phyloP scores from a whole-genome alignment of 1,284 basidiomycete genomes.

The Peniophora sp. region DNA sequence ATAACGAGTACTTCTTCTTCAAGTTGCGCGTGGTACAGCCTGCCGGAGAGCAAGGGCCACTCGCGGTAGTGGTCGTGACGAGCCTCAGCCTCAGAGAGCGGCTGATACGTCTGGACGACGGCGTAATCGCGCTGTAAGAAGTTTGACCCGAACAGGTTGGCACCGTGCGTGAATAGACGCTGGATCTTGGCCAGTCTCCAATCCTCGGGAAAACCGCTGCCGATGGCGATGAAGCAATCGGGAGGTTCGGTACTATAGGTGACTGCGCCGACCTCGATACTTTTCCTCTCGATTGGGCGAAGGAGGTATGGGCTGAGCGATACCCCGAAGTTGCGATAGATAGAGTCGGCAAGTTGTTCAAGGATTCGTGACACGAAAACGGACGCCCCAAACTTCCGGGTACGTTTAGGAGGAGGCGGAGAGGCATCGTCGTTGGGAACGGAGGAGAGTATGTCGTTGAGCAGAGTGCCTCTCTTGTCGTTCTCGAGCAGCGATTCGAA shows the following conservation, averaged over 20 bases:
- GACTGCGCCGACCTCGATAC: not conserved
- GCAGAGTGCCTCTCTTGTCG: constrained; percentile 1
- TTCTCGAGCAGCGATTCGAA: not conserved
- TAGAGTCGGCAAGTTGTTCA: not conserved
- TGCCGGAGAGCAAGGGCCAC: not conserved
- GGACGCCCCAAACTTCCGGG: not conserved
- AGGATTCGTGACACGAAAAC: not conserved
- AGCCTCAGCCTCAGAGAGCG: not conserved
- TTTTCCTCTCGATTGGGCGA: not conserved
- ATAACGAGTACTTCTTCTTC: too few species aligned
- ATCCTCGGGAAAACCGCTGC: not conserved
- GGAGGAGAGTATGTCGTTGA: constrained; percentile 2
- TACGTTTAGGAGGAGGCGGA: not conserved
- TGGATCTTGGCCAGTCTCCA: constrained; percentile 2
- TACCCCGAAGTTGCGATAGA: too few species aligned
- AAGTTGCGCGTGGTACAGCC: too few species aligned
- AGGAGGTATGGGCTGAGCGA: not conserved
- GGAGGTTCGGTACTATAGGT: not conserved
- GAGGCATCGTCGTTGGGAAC: not conserved
- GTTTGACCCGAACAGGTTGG: not conserved
- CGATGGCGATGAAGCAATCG: constrained; percentile 1
- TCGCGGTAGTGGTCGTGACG: not conserved
- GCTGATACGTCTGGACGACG: not conserved
- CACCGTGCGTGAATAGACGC: not conserved
- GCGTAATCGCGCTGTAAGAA: not conserved